These are phyloP conservation scores for Cokeromyces recurvatus DNA, from an alignment of 371 early-diverging fungal genomes.

Conservation along the genomic window DNA sequence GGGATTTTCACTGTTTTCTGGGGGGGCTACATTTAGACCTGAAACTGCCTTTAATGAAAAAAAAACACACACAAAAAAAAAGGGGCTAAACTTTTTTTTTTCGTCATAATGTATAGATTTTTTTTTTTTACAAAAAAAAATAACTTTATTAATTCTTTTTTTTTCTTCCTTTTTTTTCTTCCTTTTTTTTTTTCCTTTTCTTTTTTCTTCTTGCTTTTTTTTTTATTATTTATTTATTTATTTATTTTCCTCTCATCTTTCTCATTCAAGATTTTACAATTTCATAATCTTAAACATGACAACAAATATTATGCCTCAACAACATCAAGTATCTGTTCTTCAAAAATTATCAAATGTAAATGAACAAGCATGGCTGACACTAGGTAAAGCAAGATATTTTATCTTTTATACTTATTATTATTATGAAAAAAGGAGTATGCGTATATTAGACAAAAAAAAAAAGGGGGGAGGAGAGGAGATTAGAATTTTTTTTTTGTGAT, in stretches of 20 bases:
- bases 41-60: too few species aligned
- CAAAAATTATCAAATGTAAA: slow-evolving; percentile 66
- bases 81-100: too few species aligned
- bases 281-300: too few species aligned
- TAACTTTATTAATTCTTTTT: slow-evolving; percentile 4
- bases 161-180: slow-evolving; percentile 6
- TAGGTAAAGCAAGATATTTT: slow-evolving; percentile 65
- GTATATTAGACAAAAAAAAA: slow-evolving; percentile 16
- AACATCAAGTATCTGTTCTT: slow-evolving; percentile 20
- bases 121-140: neutral
- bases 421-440: too few species aligned
- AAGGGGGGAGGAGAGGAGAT: slow-evolving; percentile 7
- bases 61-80: too few species aligned
- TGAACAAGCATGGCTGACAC: slow-evolving; percentile 74
- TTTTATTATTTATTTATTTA: slow-evolving; percentile 1
- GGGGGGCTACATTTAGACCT: too few species aligned
- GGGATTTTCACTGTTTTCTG: too few species aligned
- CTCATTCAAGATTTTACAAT: too few species aligned
- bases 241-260: slow-evolving; percentile 5
- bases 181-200: slow-evolving; percentile 2
- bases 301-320: slow-evolving; percentile 3
- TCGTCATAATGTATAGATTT: too few species aligned
- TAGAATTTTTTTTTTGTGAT: slow-evolving; percentile 3
- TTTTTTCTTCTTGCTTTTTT: neutral
- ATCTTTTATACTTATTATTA: too few species aligned